Evolutionary conservation across 345 rosid species (phyloP), one percentile per base, ranked within the genome.

Genomic region (Abelmoschus esculentus): DNA sequence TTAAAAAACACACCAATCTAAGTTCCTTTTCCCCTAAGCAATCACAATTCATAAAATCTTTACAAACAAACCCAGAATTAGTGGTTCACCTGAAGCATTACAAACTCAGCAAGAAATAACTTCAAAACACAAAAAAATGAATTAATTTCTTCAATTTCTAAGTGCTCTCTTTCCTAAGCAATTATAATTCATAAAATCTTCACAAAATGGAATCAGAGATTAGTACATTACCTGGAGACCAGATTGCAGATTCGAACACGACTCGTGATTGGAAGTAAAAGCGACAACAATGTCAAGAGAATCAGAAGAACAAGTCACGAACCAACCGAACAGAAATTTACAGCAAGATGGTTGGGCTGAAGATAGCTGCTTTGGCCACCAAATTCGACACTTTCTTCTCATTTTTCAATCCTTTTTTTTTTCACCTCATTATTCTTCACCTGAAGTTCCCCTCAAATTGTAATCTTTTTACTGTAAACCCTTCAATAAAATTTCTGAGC

Each of bases 281-380:
- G 91, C 96, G 0, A 91, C 93, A 0, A 95, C 87, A 18, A 89
- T 58, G 75, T 95, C 99, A 38, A 91, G 68, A 72, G 83, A 87
- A 70, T 77, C 77, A 7, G 91, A 62, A 66, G 88, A 85, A 61
- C 80, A 81, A 2, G 81, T 81, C 11, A 86, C n/a, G 62, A 81
- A 82, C 99, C 98, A 91, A 31, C 98, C 98, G 70, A 90, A 87
- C 78, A 95, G 79, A 56, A 87, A 71, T 71, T 60, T 56, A 42
- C 44, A 46, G 10, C 78, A 67, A 17, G 80, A 50, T 15, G 79
- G 82, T 58, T 74, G 82, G n/a, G 55, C 49, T 22, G 75, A 72
- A 3, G 77, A 70, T 12, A 82, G 77, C 57, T 72, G 75, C 76
- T 83, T 71, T 13, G 86, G 86, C 77, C 84, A 75, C 87, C 87